phyloP scores from a whole-genome alignment of 441 rosid genomes.

The Adansonia rubrostipa region DNA sequence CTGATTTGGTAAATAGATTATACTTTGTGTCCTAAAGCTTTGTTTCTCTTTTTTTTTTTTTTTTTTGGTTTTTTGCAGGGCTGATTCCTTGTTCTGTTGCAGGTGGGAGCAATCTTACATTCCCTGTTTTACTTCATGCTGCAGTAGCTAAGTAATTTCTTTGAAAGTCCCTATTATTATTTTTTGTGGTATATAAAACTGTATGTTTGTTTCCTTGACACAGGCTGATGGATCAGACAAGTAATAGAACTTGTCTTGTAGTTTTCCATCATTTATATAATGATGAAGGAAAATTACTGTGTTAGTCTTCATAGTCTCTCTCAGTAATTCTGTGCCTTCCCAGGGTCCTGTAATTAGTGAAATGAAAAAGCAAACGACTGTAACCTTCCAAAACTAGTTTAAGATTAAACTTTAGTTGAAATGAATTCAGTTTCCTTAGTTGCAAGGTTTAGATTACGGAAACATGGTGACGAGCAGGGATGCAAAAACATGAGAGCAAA shows the following conservation, averaged over 20 bases:
- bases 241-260: neutral
- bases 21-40: neutral
- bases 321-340: neutral
- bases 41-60: neutral
- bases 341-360: neutral
- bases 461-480: neutral
- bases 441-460: neutral
- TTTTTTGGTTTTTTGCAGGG: neutral
- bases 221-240: neutral
- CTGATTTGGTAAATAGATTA: neutral
- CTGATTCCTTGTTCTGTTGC: slow-evolving; percentile 15
- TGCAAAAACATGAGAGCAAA: too few species aligned
- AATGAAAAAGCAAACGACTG: neutral
- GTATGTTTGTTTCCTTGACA: slow-evolving; percentile 5
- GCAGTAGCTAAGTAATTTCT: neutral
- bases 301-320: neutral
- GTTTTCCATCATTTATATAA: neutral
- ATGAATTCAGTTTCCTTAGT: neutral
- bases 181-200: neutral
- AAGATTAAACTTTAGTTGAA: neutral
- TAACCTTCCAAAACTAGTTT: neutral
- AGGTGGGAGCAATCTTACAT: slow-evolving; percentile 25
- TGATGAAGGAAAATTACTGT: neutral
- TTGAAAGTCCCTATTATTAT: neutral
- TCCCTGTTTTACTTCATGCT: neutral